Evolutionary conservation across 805 yeast genomes (phyloP).

Genomic region (Teunomyces kruisii): DNA sequence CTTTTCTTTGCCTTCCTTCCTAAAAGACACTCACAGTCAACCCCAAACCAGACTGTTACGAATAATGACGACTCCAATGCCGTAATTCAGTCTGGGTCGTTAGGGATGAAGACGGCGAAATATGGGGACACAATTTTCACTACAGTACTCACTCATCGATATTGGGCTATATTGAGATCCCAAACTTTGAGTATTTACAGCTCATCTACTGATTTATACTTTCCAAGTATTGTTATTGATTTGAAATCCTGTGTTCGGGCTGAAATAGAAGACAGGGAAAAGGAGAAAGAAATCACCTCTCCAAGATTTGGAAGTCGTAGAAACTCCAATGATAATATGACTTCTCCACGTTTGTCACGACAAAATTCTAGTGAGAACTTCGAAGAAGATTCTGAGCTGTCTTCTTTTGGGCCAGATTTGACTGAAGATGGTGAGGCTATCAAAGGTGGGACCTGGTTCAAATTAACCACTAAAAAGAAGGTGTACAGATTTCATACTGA

Average conservation of each 20-base stretch:
- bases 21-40: slow-evolving; percentile 18
- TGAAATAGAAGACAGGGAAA: slow-evolving; percentile 43
- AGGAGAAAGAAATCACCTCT: slow-evolving; percentile 5
- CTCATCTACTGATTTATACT: slow-evolving; percentile 77
- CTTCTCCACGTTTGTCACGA: neutral
- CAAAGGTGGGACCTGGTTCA: slow-evolving; percentile 48
- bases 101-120: slow-evolving; percentile 38
- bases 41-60: slow-evolving; percentile 2
- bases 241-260: slow-evolving; percentile 61
- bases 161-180: slow-evolving; percentile 78
- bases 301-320: slow-evolving; percentile 6
- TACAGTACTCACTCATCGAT: slow-evolving; percentile 46
- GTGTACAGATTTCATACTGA: slow-evolving; percentile 73
- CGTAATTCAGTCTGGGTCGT: slow-evolving; percentile 34
- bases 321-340: neutral
- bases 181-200: slow-evolving; percentile 67
- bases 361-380: slow-evolving; percentile 1
- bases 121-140: slow-evolving; percentile 38
- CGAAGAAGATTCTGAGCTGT: neutral
- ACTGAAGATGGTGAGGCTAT: slow-evolving; percentile 19
- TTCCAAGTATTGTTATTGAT: slow-evolving; percentile 77
- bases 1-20: slow-evolving; percentile 83
- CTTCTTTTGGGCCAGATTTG: neutral
- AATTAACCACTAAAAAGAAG: slow-evolving; percentile 55
- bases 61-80: slow-evolving; percentile 24